Base-by-base conservation (phyloP, 2,329 filamentous ascomycete genomes). In the Rhynchosporium agropyri region DNA sequence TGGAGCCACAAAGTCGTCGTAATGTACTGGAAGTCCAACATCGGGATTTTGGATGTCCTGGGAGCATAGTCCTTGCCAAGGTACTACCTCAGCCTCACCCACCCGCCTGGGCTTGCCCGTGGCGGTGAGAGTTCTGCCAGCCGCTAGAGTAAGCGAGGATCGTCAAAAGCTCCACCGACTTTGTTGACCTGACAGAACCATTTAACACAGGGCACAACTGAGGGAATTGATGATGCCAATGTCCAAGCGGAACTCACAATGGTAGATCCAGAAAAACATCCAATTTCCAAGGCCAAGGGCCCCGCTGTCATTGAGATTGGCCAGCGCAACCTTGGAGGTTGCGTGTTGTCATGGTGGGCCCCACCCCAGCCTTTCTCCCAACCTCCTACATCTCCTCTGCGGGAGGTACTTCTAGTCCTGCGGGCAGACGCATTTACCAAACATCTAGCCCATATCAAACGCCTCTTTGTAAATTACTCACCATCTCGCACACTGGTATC, bases 401-500 rank as follows among this genome's bases (percentile, higher is more conserved):
- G 20, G 50, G 50, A 40, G 33, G 33, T 54, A 54, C 50, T 40
- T 54, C 50, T 54, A 54, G 36, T 40, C 33, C 33, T 51, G 49
- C 50, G 50, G 33, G 50, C 33, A 54, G 50, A 40, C 40, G 50
- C 50, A 54, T 54, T 7, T 54, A 20, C 4, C 4, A 54, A 54
- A 54, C 20, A 12, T 28, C 50, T 54, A 54, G 50, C 38, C 33
- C 33, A 54, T 28, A 54, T 54, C 50, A 54, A 40, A 40, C 50
- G 33, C 50, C 50, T 54, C 33, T n/a, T 54, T 54, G 36, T 40
- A 54, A 33, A 54, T 54, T 54, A 54, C 33, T 54, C 50, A 54
- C 50, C 26, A 31, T 7, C 15, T 12, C 6, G 3, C 42, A 48
- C 46, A 29, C 26, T 26, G 4, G 28, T 13, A 46, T 45, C n/a